Percentiles rank a stretch among this genome's conserved stretches.
phyloP scores from a whole-genome alignment of 192 early-diverging fungal species.

The Globomyces pollinis-pini region DNA sequence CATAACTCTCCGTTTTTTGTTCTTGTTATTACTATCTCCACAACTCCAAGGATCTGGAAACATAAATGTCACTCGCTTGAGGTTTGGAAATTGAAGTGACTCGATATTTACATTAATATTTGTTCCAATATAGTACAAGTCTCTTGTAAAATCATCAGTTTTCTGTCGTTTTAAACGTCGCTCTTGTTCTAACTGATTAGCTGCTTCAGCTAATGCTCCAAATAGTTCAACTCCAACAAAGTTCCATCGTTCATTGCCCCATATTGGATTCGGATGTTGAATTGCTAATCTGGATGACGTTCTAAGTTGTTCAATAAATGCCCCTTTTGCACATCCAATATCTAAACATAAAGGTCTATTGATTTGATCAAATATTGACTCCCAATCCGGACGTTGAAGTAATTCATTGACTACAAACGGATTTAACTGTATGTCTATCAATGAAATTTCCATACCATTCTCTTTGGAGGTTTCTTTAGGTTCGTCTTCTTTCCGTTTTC shows the following conservation, averaged over 20 bases:
- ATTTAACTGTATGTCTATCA: conserved; percentile 22
- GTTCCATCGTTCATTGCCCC: conserved; percentile 14
- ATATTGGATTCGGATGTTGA: background rate
- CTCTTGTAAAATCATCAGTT: background rate
- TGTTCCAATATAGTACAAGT: conserved; percentile 18
- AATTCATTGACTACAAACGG: conserved; percentile 14
- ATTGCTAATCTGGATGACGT: background rate
- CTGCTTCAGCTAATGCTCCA: conserved; percentile 17
- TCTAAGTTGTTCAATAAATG: conserved; percentile 3
- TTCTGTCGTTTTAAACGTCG: background rate
- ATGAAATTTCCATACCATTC: too few species aligned
- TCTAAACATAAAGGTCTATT: conserved; percentile 12
- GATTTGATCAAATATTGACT: conserved; percentile 3
- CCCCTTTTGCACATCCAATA: conserved; percentile 27
- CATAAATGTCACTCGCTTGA: conserved; percentile 14
- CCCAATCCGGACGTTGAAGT: conserved; percentile 13
- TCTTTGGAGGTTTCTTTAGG: background rate
- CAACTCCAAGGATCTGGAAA: conserved; percentile 24
- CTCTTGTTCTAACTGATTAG: background rate
- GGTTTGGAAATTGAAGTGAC: conserved; percentile 13
- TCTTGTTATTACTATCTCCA: conserved; percentile 11
- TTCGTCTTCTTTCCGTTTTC: background rate
- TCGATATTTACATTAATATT: conserved; percentile 16
- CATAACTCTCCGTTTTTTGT: conserved; percentile 21
- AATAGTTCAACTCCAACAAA: conserved; percentile 21